A percentile compares a stretch with the other conserved stretches of the same genome.
Conservation (phyloP, 129 eudicot species). For the Centaurea solstitialis region DNA sequence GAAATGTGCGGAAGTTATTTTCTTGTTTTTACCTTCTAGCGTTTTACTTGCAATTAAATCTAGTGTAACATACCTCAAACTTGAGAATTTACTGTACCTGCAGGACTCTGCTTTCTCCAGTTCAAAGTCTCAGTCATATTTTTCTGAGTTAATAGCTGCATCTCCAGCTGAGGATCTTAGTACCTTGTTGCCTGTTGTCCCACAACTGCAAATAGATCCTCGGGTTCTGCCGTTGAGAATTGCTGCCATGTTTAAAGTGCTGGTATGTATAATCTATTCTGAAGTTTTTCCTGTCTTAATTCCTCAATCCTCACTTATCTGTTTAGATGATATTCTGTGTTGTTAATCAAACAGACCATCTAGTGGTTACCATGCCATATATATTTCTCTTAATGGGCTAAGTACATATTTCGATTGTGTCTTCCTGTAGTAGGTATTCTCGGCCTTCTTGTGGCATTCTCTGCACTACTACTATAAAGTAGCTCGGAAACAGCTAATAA, state of each 20-base stretch:
- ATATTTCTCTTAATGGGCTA: neutral
- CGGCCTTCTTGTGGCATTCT: neutral
- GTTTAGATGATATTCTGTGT: neutral
- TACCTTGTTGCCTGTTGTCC: slow-evolving; percentile 48
- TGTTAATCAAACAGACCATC: neutral
- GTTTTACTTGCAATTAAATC: neutral
- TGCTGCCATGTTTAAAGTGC: slow-evolving; percentile 90
- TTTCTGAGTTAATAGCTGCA: slow-evolving; percentile 75
- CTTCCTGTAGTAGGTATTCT: neutral
- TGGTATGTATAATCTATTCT: slow-evolving; percentile 57
- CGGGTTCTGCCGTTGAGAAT: slow-evolving; percentile 70
- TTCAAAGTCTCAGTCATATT: slow-evolving; percentile 74
- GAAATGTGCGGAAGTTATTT: slow-evolving; percentile 43
- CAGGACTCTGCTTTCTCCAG: slow-evolving; percentile 65
- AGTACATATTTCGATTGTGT: neutral
- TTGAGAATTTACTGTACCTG: slow-evolving; percentile 10
- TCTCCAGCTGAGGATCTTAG: slow-evolving; percentile 50
- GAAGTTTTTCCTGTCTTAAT: slow-evolving; percentile 6
- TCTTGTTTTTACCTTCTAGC: neutral
- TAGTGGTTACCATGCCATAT: neutral
- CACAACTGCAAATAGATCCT: slow-evolving; percentile 72
- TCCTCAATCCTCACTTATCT: neutral
- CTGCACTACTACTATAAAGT: neutral
- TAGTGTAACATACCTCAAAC: slow-evolving; percentile 10
- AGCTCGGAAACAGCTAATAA: neutral